These are phyloP conservation scores for Nepenthes mirabilis DNA, from an alignment of 148 eudicot genomes.

Conservation along the genomic window DNA sequence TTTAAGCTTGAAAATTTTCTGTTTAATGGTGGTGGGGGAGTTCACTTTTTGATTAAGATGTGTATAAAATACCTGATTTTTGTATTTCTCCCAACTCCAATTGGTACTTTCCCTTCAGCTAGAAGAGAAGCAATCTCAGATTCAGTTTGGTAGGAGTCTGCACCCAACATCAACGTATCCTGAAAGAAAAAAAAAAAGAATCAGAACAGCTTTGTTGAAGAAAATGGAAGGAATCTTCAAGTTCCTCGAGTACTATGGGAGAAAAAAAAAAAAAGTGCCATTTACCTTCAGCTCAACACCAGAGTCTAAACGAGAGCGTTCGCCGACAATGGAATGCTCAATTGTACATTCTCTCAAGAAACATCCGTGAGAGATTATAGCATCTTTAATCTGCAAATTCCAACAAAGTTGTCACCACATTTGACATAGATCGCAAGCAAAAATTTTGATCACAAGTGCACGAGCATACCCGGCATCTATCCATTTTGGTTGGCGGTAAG, in stretches of 20 bases:
- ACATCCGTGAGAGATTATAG: conserved; percentile 91
- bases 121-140: conserved; percentile 72
- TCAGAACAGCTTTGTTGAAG: background rate
- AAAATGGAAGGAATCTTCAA: background rate
- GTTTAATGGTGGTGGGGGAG: background rate
- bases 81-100: conserved; percentile 76
- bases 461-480: conserved; percentile 62
- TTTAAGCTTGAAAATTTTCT: background rate
- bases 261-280: background rate
- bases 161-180: conserved; percentile 97
- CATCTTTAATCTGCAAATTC: conserved; percentile 67
- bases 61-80: conserved; percentile 47
- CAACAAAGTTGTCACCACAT: background rate
- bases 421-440: background rate
- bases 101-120: conserved; percentile 83
- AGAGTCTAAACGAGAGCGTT: conserved; percentile 76
- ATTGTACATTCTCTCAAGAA: conserved; percentile 73
- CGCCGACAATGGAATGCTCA: conserved; percentile 81
- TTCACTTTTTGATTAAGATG: background rate
- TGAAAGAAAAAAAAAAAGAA: conserved; percentile 8
- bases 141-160: conserved; percentile 87
- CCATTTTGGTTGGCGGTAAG: conserved; percentile 89
- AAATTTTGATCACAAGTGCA: background rate
- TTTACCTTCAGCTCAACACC: conserved; percentile 42
- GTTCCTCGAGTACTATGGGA: background rate